Evolutionary conservation across 176 grass and related monocot genomes (phyloP), one percentile per base, ranked within the genome.

Genomic region (Cenchrus fungigraminus): DNA sequence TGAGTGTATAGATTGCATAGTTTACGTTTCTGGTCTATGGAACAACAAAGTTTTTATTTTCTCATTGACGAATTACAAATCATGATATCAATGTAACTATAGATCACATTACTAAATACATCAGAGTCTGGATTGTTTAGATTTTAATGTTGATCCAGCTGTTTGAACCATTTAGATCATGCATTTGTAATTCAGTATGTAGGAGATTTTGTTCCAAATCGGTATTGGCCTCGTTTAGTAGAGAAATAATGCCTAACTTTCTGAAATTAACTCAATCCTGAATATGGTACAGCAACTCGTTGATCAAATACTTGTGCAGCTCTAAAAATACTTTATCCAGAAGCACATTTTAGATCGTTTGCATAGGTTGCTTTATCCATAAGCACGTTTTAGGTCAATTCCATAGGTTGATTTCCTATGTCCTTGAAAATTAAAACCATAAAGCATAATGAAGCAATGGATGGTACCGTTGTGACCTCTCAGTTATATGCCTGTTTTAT

Each of bases 371-470:
- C 19, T 55, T 65, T 78, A n/a, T 19, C 5, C 49, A 79, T 11
- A 64, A 72, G 8, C 55, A 78, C 1, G 28, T 47, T 73, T 31
- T 65, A 65, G 46, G 17, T 79, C 63, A 65, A 65, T 83, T 54
- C 5, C 1, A 5, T 11, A 1, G 54, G 17, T 66, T 20, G 50
- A 28, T 57, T 66, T 73, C 50, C 28, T 74, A 40, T 62, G 10
- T 43, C 12, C 55, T 55, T 65, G 59, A 42, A 79, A 44, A 73
- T 40, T 52, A 65, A 71, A 88, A 42, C 31, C 69, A 84, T 49
- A 73, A 58, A 58, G 1, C 49, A 57, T 46, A 66, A 68, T 8
- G 54, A 49, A 10, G 9, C 6, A 61, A 67, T 83, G 44, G 29
- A 13, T 5, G 13, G 16, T 31, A 63, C 13, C 32, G 47, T 53